Conservation (phyloP, 1,139 yeast species). For the Saccharomyces hybrid region DNA sequence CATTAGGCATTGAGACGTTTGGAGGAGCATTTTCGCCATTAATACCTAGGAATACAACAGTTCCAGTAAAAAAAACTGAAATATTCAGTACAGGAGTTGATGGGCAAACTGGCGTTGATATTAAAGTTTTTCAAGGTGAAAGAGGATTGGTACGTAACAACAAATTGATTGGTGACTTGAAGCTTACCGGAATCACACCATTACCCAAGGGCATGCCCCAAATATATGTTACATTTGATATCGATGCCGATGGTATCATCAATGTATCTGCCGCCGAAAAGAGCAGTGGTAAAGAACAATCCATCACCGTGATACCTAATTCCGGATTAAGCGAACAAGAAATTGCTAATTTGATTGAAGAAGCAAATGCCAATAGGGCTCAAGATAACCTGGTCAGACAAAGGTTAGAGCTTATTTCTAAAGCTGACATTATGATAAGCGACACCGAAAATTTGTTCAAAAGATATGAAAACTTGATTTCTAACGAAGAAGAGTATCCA, state of each 20-base stretch:
- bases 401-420: slow-evolving; percentile 31
- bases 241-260: slow-evolving; percentile 78
- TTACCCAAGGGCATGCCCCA: slow-evolving; percentile 72
- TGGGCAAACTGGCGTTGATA: slow-evolving; percentile 74
- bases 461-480: slow-evolving; percentile 37
- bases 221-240: slow-evolving; percentile 63
- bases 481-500: slow-evolving; percentile 35
- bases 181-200: slow-evolving; percentile 58
- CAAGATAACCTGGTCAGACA: slow-evolving; percentile 30
- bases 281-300: slow-evolving; percentile 46
- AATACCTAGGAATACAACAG: slow-evolving; percentile 67
- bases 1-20: slow-evolving; percentile 73
- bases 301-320: slow-evolving; percentile 65
- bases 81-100: slow-evolving; percentile 79
- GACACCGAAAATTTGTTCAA: slow-evolving; percentile 48
- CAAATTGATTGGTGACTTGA: slow-evolving; percentile 64
- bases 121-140: slow-evolving; percentile 74
- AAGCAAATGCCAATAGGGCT: slow-evolving; percentile 33
- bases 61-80: slow-evolving; percentile 66
- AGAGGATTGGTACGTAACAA: slow-evolving; percentile 66
- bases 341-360: slow-evolving; percentile 48
- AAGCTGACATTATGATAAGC: slow-evolving; percentile 49
- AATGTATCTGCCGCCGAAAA: slow-evolving; percentile 66
- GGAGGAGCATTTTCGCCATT: slow-evolving; percentile 76
- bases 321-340: slow-evolving; percentile 63